Evolutionary conservation across 257 asterid genomes (phyloP).

Genomic region (Sherardia arvensis): DNA sequence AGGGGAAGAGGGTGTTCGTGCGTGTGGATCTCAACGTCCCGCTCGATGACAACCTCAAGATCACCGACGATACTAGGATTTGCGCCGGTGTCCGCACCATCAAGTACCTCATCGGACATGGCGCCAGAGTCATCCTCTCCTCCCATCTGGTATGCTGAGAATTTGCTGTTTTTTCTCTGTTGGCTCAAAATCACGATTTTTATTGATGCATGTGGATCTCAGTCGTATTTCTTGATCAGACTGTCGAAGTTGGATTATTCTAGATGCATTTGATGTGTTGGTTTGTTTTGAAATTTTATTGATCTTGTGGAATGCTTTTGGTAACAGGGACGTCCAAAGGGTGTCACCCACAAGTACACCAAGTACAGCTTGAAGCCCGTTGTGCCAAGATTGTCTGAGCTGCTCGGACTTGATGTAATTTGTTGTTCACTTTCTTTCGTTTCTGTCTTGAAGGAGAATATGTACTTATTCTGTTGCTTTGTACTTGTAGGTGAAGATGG

Average conservation of each 20-base stretch:
- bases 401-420: conserved; percentile 62
- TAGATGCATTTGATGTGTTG: too few relatives aligned
- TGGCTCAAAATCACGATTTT: too few relatives aligned
- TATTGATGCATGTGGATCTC: too few relatives aligned
- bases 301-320: background rate
- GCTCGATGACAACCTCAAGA: conserved; percentile 62
- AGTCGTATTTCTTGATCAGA: too few relatives aligned
- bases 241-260: too few relatives aligned
- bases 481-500: conserved; percentile 55
- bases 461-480: background rate
- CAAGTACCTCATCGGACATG: conserved; percentile 47
- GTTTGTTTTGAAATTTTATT: background rate
- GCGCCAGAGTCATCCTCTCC: conserved; percentile 65
- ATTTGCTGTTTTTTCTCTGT: background rate
- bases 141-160: conserved; percentile 56
- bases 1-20: conserved; percentile 72
- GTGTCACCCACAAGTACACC: conserved; percentile 93
- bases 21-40: conserved; percentile 92
- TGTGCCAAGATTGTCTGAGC: conserved; percentile 70
- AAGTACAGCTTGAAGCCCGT: conserved; percentile 93
- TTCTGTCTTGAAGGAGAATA: background rate
- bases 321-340: conserved; percentile 85
- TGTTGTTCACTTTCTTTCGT: background rate
- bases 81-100: conserved; percentile 81
- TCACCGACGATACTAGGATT: conserved; percentile 82